Evolutionary conservation across 148 eudicot genomes (phyloP), one percentile per base, ranked within the genome.

Genomic region (Mesembryanthemum crystallinum): DNA sequence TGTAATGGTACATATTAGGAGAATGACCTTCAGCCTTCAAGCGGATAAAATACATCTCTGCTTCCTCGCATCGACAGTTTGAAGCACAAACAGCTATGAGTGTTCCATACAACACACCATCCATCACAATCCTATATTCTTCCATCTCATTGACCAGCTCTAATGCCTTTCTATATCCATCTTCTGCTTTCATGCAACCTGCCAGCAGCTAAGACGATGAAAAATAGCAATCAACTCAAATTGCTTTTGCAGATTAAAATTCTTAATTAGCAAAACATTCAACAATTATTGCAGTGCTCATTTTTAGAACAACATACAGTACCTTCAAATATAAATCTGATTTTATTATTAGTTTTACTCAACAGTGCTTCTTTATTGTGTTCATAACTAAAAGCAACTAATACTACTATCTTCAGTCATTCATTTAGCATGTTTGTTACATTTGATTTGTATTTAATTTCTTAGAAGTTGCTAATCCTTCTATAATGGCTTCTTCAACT

Each of bases 11-110:
- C 62, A 87, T 68, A 82, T 93, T 89, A 27, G 94, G 92, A 79
- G 87, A 75, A 82, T 87, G 87, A 27, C 98, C 98, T 85, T 93
- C 98, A 76, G 73, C 78, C 81, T 87, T 89, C 98, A 93, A 89
- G 78, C 86, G 82, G 62, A 76, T 32, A 77, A 88, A 93, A 77
- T 86, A 91, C 69, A 78, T 83, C 81, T 91, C 98, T 27, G 98
- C 98, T 78, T 89, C 94, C 82, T 87, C 79, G 51, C 84, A 87
- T 74, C 74, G 83, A 83, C 81, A 74, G 75, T 89, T 82, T 71
- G 98, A 87, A 86, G 98, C 98, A 83, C 92, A 91, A 18, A 91
- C 86, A 73, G 96, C 89, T 74, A 93, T 71, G 69, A 93, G 88
- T 75, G 92, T 86, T 64, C 98, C 98, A 73, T 93, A 93, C 27